A percentile compares a stretch with the other conserved stretches of the same genome.
Evolutionary conservation across 1,139 yeast species (phyloP).

Genomic region (Geotrichum carabidarum): DNA sequence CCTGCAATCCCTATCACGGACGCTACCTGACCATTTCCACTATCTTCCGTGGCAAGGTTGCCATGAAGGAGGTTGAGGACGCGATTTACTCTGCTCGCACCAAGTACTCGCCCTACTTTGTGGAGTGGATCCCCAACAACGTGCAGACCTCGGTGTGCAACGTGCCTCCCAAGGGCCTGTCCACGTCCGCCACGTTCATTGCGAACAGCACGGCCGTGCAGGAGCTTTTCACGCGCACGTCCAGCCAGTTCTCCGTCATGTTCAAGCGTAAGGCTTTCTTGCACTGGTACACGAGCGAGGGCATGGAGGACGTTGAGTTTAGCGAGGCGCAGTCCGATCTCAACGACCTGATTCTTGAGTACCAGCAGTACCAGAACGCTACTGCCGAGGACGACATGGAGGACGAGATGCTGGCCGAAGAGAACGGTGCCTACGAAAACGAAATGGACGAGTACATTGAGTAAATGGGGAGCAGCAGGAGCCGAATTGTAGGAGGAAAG

Average conservation of each 20-base stretch:
- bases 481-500: too few species aligned
- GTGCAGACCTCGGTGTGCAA: constrained; percentile 44
- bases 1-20: constrained; percentile 43
- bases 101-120: constrained; percentile 41
- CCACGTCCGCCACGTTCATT: constrained; percentile 43
- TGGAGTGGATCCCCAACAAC: constrained; percentile 43
- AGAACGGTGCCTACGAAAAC: background rate
- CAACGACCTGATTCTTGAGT: constrained; percentile 41
- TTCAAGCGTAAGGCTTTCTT: constrained; percentile 44
- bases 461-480: background rate
- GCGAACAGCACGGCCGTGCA: constrained; percentile 46
- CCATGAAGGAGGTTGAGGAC: constrained; percentile 46
- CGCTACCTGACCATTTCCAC: constrained; percentile 44
- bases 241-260: constrained; percentile 43
- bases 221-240: constrained; percentile 42
- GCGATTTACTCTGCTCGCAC: constrained; percentile 36
- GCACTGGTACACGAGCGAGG: constrained; percentile 47
- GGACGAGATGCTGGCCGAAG: constrained; percentile 23
- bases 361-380: constrained; percentile 44
- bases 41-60: constrained; percentile 44
- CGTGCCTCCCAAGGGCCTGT: constrained; percentile 41
- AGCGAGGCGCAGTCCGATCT: constrained; percentile 44
- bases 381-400: constrained; percentile 39
- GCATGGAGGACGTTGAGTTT: constrained; percentile 46
- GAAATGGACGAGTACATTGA: constrained; percentile 2